Base-by-base conservation (phyloP, 768 basidiomycete species). In the Guyanaporus albipodus region DNA sequence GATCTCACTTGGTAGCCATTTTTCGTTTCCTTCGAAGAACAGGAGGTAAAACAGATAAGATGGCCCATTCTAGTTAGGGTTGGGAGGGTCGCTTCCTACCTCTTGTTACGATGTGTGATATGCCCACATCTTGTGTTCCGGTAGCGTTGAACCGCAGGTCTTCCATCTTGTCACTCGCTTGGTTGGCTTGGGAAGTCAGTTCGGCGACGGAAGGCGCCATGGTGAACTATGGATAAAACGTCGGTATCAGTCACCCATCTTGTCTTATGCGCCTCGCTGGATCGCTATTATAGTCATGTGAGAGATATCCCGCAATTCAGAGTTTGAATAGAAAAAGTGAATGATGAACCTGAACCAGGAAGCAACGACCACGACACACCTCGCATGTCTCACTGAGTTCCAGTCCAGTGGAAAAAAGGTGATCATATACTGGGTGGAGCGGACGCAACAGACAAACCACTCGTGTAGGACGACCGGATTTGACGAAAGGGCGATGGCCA, bases 1-100 rank as follows among this genome's bases (percentile, higher is more conserved):
- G 29, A 74, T 57, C 49, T 79, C 62, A 19, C 68, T 73, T 12
- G 73, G 74, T 50, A 73, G 70, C 54, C 73, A 78, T 49, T 78
- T 79, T 67, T 79, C 76, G 28, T 63, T 55, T 0, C 63, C 53
- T 47, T 79, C 74, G 53, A 66, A 76, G 55, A 73, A 59, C 7
- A 76, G 78, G 29, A 60, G 68, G 61, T 79, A 78, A 57, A 67
- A 73, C 1, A 77, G 77, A 52, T 79, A 75, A 9, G 73, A 68
- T 15, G 72, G 69, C n/a, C 67, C 73, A 48, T 73, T 60, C 63
- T 66, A 8, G 33, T 38, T n/a, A 2, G 23, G 21, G n/a, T 2
- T 39, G 4, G 9, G 9, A 38, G n/a, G n/a, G 8, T 40, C 39
- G 15, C 8, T 21, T 19, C 14, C 12, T 39, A 46, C 44, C 22